These are phyloP conservation scores for Actinomucor elegans DNA, from an alignment of 371 early-diverging fungal species.

Conservation along the genomic window DNA sequence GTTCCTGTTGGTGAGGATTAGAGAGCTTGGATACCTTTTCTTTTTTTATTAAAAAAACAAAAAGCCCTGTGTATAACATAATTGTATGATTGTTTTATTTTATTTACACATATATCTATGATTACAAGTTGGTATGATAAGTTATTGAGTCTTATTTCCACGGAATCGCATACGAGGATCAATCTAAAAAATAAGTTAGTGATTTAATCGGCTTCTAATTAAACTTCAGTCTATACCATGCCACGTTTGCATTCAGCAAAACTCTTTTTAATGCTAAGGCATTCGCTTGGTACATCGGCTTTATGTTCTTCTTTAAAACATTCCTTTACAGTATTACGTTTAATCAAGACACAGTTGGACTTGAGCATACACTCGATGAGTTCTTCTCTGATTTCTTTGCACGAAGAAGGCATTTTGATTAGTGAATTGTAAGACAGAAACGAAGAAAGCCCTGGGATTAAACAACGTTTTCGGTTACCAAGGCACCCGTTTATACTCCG, in stretches of 20 bases:
- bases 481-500: no score
- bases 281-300: conserved; percentile 60
- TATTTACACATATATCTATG: no score
- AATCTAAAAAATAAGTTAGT: conserved; percentile 30
- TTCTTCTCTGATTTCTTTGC: conserved; percentile 70
- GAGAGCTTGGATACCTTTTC: not conserved
- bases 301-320: conserved; percentile 66
- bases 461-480: no score
- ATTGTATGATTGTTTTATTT: not conserved
- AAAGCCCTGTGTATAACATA: not conserved
- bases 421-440: no score
- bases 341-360: conserved; percentile 69
- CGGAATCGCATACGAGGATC: conserved; percentile 55
- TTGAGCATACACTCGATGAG: conserved; percentile 72
- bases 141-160: conserved; percentile 46
- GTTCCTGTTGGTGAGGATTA: conserved; percentile 94
- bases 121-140: conserved; percentile 1
- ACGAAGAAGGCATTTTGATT: conserved; percentile 69
- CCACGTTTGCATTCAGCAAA: conserved; percentile 72
- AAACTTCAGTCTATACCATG: conserved; percentile 60
- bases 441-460: no score
- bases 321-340: conserved; percentile 64
- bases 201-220: no score
- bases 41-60: not conserved
- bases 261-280: conserved; percentile 64